Base-by-base conservation (phyloP, 257 asterid genomes). In the Sherardia arvensis region DNA sequence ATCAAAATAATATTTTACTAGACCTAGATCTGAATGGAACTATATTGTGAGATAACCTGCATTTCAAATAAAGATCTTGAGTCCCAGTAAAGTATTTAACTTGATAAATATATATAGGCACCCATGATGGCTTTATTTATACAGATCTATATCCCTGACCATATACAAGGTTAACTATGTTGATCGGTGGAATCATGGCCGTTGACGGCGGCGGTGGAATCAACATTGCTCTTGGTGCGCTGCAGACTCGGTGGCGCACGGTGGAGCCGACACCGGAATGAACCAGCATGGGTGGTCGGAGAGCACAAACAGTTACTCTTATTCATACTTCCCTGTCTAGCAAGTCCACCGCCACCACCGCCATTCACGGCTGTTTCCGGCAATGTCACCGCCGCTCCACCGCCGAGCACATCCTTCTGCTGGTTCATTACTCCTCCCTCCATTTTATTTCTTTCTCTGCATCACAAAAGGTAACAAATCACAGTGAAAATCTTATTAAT, bases 211-310 rank as follows among this genome's bases (percentile, higher is more conserved):
- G 20, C 51, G 8, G 51, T 43, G 1, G 51, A 43, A 43, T 43
- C 51, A 43, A 43, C 88, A 59, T 76, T 73, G 77, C 91, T 89
- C 73, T 79, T 87, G 20, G 84, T 78, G 77, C 94, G 54, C 33
- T 81, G 84, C 47, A 87, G 87, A 73, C 71, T 64, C 0, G 83
- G 86, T 53, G 87, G 91, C 56, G 74, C 59, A 8, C 97, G 87
- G 64, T 89, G 97, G 48, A 81, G 80, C 80, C 91, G 73, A 68
- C 97, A 89, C 0, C 97, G 84, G 27, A 84, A 88, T 28, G 91
- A 88, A 72, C 97, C 95, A 2, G 76, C 82, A 38, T 89, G 95
- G 4, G 90, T 84, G 4, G 97, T 87, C 1, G 95, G 94, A 34
- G 97, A 87, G 72, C 95, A 89, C 4, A 87, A 33, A 62, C 97